Evolutionary conservation across 495 filamentous ascomycete species (phyloP), one percentile per base, ranked within the genome.

Genomic region (Hypoxylon perforatum): DNA sequence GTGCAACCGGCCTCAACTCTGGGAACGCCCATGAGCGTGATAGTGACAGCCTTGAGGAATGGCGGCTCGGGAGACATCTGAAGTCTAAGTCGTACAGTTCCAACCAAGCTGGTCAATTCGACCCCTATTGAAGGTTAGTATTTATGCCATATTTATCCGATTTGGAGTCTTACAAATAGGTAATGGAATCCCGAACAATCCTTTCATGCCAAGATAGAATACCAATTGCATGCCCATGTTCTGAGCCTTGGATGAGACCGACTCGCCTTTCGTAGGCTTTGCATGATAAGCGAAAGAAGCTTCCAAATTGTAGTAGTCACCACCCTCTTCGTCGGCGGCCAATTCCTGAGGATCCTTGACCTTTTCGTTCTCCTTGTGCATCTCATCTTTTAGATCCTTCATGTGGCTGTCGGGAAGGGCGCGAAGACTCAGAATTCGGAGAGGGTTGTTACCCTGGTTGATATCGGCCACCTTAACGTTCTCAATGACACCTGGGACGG

Each of bases 401-500:
- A 95, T 90, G 62, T 97, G 89, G 0, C 72, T 77, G 61, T 97
- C 94, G 3, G 94, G 94, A 14, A 98, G 85, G 56, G 94, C 90
- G 9, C 94, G 88, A 63, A 98, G 78, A 69, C 91, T 95, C n/a
- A 98, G 79, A 47, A 98, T 93, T 8, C 94, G 88, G 52, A 97
- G 70, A 0, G 94, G 92, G 71, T 97, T 97, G 71, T 83, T 92
- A 8, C 94, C 94, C 75, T 97, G 94, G 65, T 92, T 92, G 68
- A 98, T 97, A 69, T 97, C 94, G 46, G 93, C 93, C n/a, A 97
- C 92, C 49, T 93, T 88, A 44, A 98, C 93, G 67, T 97, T 96
- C 75, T 97, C 93, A 50, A 97, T 91, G 35, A 97, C 80, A 0
- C 88, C 89, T 0, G 94, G 94, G 0, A 96, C 89, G 8, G 92